Conservation (phyloP, 2,329 filamentous ascomycete species). For the Didymella segeticola region DNA sequence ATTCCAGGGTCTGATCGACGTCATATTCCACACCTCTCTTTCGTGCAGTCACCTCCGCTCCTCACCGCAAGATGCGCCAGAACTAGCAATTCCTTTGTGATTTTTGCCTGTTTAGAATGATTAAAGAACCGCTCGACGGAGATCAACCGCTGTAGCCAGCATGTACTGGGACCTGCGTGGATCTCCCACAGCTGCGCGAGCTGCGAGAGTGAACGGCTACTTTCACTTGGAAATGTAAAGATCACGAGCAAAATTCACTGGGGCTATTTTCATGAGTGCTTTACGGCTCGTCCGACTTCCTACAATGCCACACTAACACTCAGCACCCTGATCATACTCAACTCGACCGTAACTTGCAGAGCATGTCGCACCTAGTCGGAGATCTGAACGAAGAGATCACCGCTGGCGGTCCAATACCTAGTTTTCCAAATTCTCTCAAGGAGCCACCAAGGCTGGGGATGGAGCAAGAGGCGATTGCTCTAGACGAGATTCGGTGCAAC, state of each 20-base stretch:
- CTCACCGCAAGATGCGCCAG: neutral
- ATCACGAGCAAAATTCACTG: neutral
- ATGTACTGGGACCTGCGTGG: neutral
- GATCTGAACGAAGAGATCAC: neutral
- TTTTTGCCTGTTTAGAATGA: neutral
- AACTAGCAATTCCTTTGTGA: neutral
- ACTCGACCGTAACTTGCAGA: neutral
- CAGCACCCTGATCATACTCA: neutral
- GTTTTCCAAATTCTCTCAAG: neutral
- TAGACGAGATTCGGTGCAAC: neutral
- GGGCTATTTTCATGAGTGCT: neutral
- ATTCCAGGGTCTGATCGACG: slow-evolving; percentile 11
- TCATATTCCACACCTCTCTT: neutral
- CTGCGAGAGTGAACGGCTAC: neutral
- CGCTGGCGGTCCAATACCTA: neutral
- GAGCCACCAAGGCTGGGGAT: neutral
- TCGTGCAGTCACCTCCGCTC: neutral
- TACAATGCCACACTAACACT: neutral
- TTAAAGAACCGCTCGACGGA: neutral
- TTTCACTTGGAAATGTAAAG: neutral
- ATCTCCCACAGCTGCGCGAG: neutral
- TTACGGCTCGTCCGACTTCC: neutral
- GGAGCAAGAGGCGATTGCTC: neutral
- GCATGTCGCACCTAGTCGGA: neutral
- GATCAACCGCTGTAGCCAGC: neutral